Evolutionary conservation across 768 basidiomycete genomes (phyloP), one percentile per base, ranked within the genome.

Genomic region (Crepidotus variabilis): DNA sequence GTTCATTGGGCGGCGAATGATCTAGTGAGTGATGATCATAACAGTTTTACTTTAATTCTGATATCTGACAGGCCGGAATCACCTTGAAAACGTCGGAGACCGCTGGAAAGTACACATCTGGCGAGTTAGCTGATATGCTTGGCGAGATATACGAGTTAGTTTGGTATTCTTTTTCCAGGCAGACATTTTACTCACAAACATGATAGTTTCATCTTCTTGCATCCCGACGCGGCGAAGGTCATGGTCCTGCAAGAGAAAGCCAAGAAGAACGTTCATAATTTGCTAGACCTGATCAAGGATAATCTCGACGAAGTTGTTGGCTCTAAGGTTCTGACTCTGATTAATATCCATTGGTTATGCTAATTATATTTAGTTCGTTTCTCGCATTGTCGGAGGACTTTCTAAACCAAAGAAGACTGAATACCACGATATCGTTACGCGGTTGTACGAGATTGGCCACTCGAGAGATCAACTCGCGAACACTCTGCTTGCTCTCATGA

Each of bases 191-290:
- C 45, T 45, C 24, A 47, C n/a, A 55, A n/a, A 53, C 16, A 32
- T 10, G 18, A 3, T 60, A 92, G 90, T 43, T 91, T 81, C 66
- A 72, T 93, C 57, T 93, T 92, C 82, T 78, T 92, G 33, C 83
- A 91, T 51, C 73, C 83, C 20, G 87, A 88, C 51, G 64, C 80
- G 1, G 74, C 81, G 1, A 82, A 83, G 61, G 69, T 83, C 24
- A 80, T 86, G 79, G 74, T 79, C 20, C 64, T 84, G 21, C 76
- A 80, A 60, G 70, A 75, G 47, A 80, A 76, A 55, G 82, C 82
- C 6, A 77, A 78, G 54, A 71, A 66, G 2, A 73, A 88, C 50
- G 70, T 90, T 9, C 72, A 79, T 22, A 73, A 79, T 33, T 71
- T 93, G 22, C 69, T 83, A 18, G 65, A 67, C 0, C 75, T 80